Evolutionary conservation across 2,329 filamentous ascomycete species (phyloP).

Genomic region (Scorias spongiosa): DNA sequence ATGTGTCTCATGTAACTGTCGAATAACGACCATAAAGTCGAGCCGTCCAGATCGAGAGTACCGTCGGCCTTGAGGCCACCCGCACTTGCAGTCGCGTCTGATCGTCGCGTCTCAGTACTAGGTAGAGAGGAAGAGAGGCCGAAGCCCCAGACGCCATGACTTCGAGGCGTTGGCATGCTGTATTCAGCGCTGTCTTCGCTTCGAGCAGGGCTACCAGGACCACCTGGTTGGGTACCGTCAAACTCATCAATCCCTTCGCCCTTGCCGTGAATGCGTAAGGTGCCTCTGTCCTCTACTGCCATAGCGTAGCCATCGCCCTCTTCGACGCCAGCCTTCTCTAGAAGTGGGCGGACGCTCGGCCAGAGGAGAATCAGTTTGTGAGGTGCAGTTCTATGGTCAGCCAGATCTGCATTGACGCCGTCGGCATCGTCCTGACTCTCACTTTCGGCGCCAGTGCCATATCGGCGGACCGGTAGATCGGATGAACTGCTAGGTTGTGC

Average conservation of each 20-base stretch:
- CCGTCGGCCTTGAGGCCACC: constrained; percentile 39
- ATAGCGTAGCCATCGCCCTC: constrained; percentile 21
- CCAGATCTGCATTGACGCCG: constrained; percentile 48
- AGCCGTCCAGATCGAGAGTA: constrained; percentile 37
- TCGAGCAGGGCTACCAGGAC: constrained; percentile 23
- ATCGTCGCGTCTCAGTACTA: constrained; percentile 15
- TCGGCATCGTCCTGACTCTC: not conserved
- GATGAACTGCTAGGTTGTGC: constrained; percentile 13
- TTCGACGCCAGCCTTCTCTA: constrained; percentile 13
- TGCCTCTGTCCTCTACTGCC: constrained; percentile 22
- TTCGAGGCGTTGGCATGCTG: constrained; percentile 27
- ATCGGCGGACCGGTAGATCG: not conserved
- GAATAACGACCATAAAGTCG: constrained; percentile 35
- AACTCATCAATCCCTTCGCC: constrained; percentile 25
- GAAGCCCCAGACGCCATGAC: constrained; percentile 35
- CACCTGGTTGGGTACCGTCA: constrained; percentile 18
- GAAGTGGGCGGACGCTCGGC: constrained; percentile 30
- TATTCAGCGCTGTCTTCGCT: constrained; percentile 22
- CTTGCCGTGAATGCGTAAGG: constrained; percentile 21
- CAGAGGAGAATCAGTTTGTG: constrained; percentile 59
- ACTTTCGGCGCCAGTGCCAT: constrained; percentile 18
- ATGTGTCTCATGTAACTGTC: constrained; percentile 44
- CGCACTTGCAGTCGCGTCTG: constrained; percentile 19
- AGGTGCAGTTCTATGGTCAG: constrained; percentile 81
- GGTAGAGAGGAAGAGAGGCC: constrained; percentile 23